phyloP scores from a whole-genome alignment of 1,284 basidiomycete species.

The Ustilago xerochloae region DNA sequence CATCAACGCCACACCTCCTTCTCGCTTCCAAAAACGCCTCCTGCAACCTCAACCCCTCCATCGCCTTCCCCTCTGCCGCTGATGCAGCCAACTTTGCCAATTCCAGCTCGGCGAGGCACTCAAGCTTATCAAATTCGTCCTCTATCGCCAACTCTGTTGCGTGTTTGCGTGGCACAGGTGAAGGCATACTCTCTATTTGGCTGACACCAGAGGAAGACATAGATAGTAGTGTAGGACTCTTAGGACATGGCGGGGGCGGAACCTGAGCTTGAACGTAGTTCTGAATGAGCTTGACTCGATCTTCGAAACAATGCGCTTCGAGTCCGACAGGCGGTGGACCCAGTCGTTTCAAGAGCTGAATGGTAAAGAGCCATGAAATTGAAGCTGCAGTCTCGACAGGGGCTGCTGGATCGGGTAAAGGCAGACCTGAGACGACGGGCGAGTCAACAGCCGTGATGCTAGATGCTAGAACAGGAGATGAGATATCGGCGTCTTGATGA shows the following conservation, averaged over 20 bases:
- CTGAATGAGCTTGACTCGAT: conserved; percentile 13
- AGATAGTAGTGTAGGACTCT: background rate
- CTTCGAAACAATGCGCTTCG: background rate
- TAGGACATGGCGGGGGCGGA: background rate
- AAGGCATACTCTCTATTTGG: background rate
- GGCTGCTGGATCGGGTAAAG: background rate
- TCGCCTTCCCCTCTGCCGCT: too few species aligned
- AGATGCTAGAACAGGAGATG: background rate
- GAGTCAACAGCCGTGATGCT: conserved; percentile 1
- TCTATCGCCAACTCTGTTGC: too few species aligned
- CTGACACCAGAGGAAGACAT: conserved; percentile 10
- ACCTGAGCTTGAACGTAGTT: conserved; percentile 19
- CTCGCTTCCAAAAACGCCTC: conserved; percentile 26
- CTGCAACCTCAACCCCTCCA: conserved; percentile 6
- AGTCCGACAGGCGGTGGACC: conserved; percentile 36
- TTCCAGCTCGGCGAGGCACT: conserved; percentile 28
- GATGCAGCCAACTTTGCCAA: conserved; percentile 4
- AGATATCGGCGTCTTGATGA: background rate
- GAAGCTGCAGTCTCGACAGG: too few species aligned
- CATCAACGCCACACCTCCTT: conserved; percentile 19
- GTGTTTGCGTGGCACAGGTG: too few species aligned
- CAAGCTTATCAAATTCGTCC: conserved; percentile 46
- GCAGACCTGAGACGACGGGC: conserved; percentile 12
- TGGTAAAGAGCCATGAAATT: conserved; percentile 1
- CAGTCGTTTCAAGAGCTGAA: conserved; percentile 28